Base-by-base conservation (phyloP, 345 rosid species). In the Noccaea caerulescens region DNA sequence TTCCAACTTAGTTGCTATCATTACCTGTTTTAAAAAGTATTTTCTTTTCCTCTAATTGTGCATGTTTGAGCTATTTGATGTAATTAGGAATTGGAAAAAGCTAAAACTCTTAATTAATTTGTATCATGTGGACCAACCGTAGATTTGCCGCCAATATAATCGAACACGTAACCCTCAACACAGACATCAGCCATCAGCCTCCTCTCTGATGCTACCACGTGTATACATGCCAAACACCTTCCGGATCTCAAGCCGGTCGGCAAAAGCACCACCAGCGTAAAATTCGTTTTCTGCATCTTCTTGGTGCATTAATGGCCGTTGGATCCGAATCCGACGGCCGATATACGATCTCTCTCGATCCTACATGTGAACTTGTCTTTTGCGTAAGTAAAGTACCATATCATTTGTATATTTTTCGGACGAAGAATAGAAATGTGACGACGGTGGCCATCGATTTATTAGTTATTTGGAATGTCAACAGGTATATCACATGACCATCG, bases 231-330 rank as follows among this genome's bases (percentile, higher is more conserved):
- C 45, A 65, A 62, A 73, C 66, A 58, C 66, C 66, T 65, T 58
- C 45, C 72, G 66, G 66, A 73, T 73, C 72, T 73, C 59, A 72
- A 65, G 66, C 77, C 53, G 60, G 71, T 72, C 70, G 70, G 76
- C 58, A 34, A 63, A 55, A 63, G 20, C 50, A 58, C 39, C 50
- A 58, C 39, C 47, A 58, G 50, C 66, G 58, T 10, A 4, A 58
- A 46, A 8, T 30, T 70, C 51, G 66, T 70, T 27, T 16, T 55
- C 42, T 46, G 51, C 58, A 56, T 30, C 39, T 45, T 47, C 23
- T 42, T 56, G 4, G 43, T 57, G 72, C 45, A 25, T 49, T 58
- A 45, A 39, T 65, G 66, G 53, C 66, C 77, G 72, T 73, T 57
- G 18, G 77, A 73, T 73, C 66, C 60, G 60, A 56, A 73, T 65